Evolutionary conservation across 177 flowering plant genomes (phyloP), one percentile per base, ranked within the genome.

Genomic region (Telopea speciosissima): DNA sequence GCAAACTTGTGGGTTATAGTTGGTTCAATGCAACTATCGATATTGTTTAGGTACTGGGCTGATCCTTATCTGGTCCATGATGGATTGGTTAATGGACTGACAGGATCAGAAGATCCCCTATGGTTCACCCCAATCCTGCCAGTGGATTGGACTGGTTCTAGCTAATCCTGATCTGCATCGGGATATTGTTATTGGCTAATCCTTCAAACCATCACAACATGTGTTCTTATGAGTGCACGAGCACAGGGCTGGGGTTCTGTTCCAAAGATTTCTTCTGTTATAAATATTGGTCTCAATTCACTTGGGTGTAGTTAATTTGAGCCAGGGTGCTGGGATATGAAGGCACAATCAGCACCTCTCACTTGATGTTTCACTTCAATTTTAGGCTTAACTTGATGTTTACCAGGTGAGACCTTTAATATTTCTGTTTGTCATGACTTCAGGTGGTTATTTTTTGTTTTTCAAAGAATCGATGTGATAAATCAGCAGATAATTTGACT

Each of bases 381-480:
- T 31, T 62, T 24, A 24, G 8, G 33, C 19, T 49, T 22, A 12
- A 44, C 12, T 0, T 63, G n/a, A 0, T 8, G 40, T 28, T 6
- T 49, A 24, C 56, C 60, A 60, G n/a, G 26, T 6, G 52, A 3
- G 45, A 24, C 31, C 22, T 23, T 24, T 12, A 49, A 16, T 49
- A 49, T 2, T 12, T 49, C 60, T n/a, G 19, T 71, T 45, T 33
- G 52, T 74, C 81, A 63, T 76, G 68, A 67, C 6, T 66, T 11
- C 79, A 96, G 99, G 99, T 91, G 78, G 85, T 96, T 73, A 86
- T 96, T 69, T 96, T 96, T 86, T 91, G 98, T 73, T 93, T 96
- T 78, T 96, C 99, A 66, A 96, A 96, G 88, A 91, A 88, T 69
- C 97, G 96, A 3, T 96, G 99, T 80, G 99, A 96, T 79, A 96